Evolutionary conservation across 2,329 filamentous ascomycete genomes (phyloP).

Genomic region (Xylaria sp.): DNA sequence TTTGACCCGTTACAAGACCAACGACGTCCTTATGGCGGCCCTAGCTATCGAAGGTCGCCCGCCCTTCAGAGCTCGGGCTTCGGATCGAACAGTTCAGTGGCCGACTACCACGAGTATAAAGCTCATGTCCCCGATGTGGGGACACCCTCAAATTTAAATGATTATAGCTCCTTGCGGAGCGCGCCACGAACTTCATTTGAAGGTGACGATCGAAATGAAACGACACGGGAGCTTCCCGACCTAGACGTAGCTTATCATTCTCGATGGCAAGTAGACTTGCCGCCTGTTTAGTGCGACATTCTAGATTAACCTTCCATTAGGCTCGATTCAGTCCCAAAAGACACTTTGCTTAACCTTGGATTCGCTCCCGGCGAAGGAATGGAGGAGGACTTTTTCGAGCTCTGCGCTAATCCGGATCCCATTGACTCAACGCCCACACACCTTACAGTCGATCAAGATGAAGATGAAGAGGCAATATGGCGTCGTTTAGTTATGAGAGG

Average conservation of each 20-base stretch:
- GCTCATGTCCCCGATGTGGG: slow-evolving; percentile 30
- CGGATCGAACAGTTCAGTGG: slow-evolving; percentile 41
- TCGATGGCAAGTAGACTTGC: slow-evolving; percentile 45
- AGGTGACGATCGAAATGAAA: slow-evolving; percentile 25
- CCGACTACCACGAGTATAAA: slow-evolving; percentile 39
- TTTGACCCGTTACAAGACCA: slow-evolving; percentile 41
- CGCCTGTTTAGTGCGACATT: neutral
- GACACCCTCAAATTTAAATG: slow-evolving; percentile 36
- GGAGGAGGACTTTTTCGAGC: slow-evolving; percentile 50
- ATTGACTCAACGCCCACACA: slow-evolving; percentile 45
- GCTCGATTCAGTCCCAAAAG: slow-evolving; percentile 49
- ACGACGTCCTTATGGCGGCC: slow-evolving; percentile 34
- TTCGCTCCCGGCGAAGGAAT: slow-evolving; percentile 50
- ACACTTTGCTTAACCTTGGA: slow-evolving; percentile 51
- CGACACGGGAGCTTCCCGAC: slow-evolving; percentile 30
- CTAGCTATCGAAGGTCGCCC: slow-evolving; percentile 36
- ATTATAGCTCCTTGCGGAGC: slow-evolving; percentile 28
- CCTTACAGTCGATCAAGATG: slow-evolving; percentile 45
- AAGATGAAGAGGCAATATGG: slow-evolving; percentile 52
- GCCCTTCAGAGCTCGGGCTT: slow-evolving; percentile 37
- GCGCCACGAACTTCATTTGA: slow-evolving; percentile 36
- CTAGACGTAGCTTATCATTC: slow-evolving; percentile 44
- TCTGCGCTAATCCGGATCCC: slow-evolving; percentile 51
- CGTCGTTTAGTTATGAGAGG: slow-evolving; percentile 51
- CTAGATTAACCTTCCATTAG: slow-evolving; percentile 39